Conservation (phyloP, 1,284 basidiomycete genomes). For the Sporisorium scitamineum region DNA sequence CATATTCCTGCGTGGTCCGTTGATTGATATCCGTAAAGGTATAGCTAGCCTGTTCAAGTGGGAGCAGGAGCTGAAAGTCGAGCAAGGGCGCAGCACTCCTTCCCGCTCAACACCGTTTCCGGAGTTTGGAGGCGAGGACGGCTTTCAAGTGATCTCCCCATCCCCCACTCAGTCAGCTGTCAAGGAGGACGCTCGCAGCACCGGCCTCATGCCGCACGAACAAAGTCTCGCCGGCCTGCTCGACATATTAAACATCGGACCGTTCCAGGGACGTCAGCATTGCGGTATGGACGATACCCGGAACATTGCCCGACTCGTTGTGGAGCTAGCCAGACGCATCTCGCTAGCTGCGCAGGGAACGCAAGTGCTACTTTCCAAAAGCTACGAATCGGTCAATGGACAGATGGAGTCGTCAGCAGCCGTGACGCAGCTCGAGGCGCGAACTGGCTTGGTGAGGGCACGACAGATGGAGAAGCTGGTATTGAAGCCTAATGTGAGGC, state of each 20-base stretch:
- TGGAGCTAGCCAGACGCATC: slow-evolving; percentile 44
- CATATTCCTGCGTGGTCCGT: slow-evolving; percentile 53
- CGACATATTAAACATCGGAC: slow-evolving; percentile 46
- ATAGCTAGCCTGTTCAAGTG: slow-evolving; percentile 43
- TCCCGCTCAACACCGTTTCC: slow-evolving; percentile 16
- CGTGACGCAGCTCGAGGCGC: slow-evolving; percentile 16
- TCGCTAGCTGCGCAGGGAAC: slow-evolving; percentile 14
- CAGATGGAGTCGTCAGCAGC: slow-evolving; percentile 28
- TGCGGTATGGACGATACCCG: slow-evolving; percentile 72
- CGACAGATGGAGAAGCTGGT: slow-evolving; percentile 38
- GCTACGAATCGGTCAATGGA: slow-evolving; percentile 32
- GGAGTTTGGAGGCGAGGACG: slow-evolving; percentile 44
- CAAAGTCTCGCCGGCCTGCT: slow-evolving; percentile 53
- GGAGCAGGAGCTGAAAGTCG: slow-evolving; percentile 42
- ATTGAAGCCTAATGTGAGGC: slow-evolving; percentile 35
- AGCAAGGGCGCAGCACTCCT: background rate
- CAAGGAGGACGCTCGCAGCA: slow-evolving; percentile 18
- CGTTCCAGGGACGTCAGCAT: slow-evolving; percentile 71
- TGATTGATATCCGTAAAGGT: slow-evolving; percentile 68
- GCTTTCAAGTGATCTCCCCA: slow-evolving; percentile 46
- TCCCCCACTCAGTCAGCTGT: background rate
- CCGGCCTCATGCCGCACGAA: slow-evolving; percentile 39
- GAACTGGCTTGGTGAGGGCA: slow-evolving; percentile 12
- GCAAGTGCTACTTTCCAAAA: slow-evolving; percentile 32
- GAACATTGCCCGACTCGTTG: slow-evolving; percentile 70